These are phyloP conservation scores for Candida suzukii DNA, from an alignment of 805 yeast genomes.

Conservation along the genomic window DNA sequence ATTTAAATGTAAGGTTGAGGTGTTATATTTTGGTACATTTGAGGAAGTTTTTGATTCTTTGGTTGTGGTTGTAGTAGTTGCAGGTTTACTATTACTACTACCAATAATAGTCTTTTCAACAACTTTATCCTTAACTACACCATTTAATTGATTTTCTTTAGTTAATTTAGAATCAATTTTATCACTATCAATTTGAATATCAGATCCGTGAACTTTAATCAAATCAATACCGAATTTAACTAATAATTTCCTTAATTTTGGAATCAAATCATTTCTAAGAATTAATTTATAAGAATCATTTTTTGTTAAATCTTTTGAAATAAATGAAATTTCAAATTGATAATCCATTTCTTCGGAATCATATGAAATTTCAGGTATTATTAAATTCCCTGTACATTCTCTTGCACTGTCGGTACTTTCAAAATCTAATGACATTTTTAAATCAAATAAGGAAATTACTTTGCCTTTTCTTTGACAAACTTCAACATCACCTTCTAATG, in stretches of 20 bases:
- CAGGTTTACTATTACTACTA: slow-evolving; percentile 18
- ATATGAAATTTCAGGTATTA: slow-evolving; percentile 89
- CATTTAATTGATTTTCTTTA: slow-evolving; percentile 34
- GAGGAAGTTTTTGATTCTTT: slow-evolving; percentile 7
- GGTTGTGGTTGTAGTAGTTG: slow-evolving; percentile 7
- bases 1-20: slow-evolving; percentile 49
- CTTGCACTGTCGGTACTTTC: slow-evolving; percentile 36
- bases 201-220: slow-evolving; percentile 72
- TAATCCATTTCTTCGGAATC: slow-evolving; percentile 82
- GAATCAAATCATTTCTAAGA: slow-evolving; percentile 49
- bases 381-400: slow-evolving; percentile 56
- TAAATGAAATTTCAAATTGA: slow-evolving; percentile 72
- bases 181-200: slow-evolving; percentile 74
- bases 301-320: slow-evolving; percentile 48
- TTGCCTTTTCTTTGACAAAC: slow-evolving; percentile 97
- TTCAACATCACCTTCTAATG: slow-evolving; percentile 92
- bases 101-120: slow-evolving; percentile 22
- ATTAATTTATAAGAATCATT: slow-evolving; percentile 39
- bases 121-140: slow-evolving; percentile 17
- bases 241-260: slow-evolving; percentile 57
- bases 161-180: slow-evolving; percentile 55
- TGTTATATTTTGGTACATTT: slow-evolving; percentile 4
- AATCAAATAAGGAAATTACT: slow-evolving; percentile 84
- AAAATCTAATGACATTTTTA: slow-evolving; percentile 57
- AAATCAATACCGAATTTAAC: slow-evolving; percentile 70